Evolutionary conservation across 2,329 filamentous ascomycete species (phyloP).

Genomic region (Claviceps cyperi): DNA sequence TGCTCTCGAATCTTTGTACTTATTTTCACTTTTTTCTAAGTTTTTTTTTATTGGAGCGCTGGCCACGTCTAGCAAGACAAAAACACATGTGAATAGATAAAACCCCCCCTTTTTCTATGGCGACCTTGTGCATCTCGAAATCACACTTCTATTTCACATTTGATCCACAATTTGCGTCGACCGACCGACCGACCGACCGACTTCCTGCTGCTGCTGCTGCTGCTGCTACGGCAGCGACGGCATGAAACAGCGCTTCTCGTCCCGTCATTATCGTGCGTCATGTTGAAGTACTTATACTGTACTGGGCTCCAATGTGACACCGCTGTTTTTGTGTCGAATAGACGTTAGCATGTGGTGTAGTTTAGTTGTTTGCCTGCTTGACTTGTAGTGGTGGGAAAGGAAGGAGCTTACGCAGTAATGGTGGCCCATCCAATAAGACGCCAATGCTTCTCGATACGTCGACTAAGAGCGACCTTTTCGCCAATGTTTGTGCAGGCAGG

Average conservation of each 20-base stretch:
- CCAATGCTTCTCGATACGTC: conserved; percentile 99
- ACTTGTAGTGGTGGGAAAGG: background rate
- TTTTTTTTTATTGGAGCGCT: background rate
- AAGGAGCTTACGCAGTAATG: conserved; percentile 47
- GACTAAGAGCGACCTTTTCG: conserved; percentile 91
- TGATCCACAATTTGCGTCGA: background rate
- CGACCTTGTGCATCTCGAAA: background rate
- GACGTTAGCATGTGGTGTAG: background rate
- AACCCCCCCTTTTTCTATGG: background rate
- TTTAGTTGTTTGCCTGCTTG: background rate
- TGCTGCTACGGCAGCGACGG: background rate
- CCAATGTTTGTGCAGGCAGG: conserved; percentile 94
- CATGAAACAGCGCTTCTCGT: conserved; percentile 3
- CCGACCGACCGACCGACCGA: background rate
- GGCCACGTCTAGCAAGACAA: background rate
- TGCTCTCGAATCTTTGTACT: no score
- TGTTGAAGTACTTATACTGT: conserved; percentile 20
- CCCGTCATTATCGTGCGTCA: conserved; percentile 3
- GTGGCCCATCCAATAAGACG: conserved; percentile 85
- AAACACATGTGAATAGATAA: background rate
- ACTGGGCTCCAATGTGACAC: conserved; percentile 39
- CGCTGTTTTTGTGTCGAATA: conserved; percentile 19
- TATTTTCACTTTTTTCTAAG: background rate
- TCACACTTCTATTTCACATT: no score
- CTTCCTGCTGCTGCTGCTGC: background rate